Evolutionary conservation across 208 protist species (phyloP), one percentile per base, ranked within the genome.

Genomic region (Blechomonas ayalai): DNA sequence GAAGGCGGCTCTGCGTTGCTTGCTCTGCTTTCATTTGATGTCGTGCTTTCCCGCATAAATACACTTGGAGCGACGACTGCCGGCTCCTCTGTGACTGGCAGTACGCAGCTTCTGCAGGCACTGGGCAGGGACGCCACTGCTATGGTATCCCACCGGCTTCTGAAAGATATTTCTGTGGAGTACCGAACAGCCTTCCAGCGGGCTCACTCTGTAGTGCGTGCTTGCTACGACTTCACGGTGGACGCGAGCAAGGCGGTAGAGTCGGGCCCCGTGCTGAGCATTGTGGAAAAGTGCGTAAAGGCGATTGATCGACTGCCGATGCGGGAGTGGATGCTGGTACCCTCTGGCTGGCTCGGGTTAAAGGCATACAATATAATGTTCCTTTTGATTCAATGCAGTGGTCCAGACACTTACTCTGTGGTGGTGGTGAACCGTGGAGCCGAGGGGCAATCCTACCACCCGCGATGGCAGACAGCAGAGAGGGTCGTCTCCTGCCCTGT

Each of bases 401-500:
- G 45, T 8, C 35, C 22, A 12, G 45, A 66, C 39, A 26, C 15
- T 5, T 81, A 60, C 50, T 37, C 46, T 37, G 15, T 89, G 3
- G 67, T 73, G n/a, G 51, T 81, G n/a, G 72, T 83, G 36, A 79
- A 85, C 53, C 61, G 76, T 26, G 68, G 64, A 2, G 26, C 2
- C n/a, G 70, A 80, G 10, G 74, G 74, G 1, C 42, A 65, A n/a
- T 25, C 44, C 31, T 89, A 85, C 62, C 80, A 85, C 71, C 80
- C 73, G 2, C 52, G 49, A 42, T 73, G 58, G 59, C 67, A 68
- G 31, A 81, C 65, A 5, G 61, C 65, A 6, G 74, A 82, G 16
- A 86, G 80, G 50, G 68, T 86, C 19, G 19, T 51, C 16, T 42
- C 31, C 26, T 74, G 65, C 27, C 73, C 79, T 1, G 52, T 80